Conservation (phyloP, 495 filamentous ascomycete species). For the Aspergillus kassunensis region DNA sequence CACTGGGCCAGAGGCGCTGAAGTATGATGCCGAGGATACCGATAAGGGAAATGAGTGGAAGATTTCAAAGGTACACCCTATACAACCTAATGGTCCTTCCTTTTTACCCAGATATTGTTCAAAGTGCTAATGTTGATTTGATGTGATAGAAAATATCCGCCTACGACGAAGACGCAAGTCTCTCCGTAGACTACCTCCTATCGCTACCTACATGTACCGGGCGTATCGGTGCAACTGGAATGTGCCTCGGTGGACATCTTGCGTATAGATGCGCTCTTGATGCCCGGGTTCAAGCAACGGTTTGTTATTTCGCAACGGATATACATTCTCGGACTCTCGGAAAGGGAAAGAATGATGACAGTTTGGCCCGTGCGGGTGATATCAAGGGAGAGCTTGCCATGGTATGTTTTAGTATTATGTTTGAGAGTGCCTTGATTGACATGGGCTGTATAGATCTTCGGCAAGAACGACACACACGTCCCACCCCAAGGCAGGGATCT, state of each 20-base stretch:
- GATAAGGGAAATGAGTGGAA: slow-evolving; percentile 86
- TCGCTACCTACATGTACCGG: slow-evolving; percentile 78
- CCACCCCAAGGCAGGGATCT: slow-evolving; percentile 80
- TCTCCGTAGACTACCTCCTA: slow-evolving; percentile 69
- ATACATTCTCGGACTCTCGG: slow-evolving; percentile 76
- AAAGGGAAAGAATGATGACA: slow-evolving; percentile 63
- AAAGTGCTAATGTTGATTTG: not conserved
- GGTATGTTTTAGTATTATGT: slow-evolving; percentile 35
- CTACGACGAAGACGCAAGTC: slow-evolving; percentile 92
- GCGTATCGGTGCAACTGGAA: slow-evolving; percentile 80
- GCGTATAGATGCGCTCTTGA: slow-evolving; percentile 82
- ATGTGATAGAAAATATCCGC: slow-evolving; percentile 64
- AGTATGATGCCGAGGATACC: slow-evolving; percentile 84
- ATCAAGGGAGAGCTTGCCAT: slow-evolving; percentile 76
- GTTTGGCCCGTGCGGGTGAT: slow-evolving; percentile 58
- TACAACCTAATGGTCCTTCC: too few relatives aligned
- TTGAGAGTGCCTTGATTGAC: not conserved
- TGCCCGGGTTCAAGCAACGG: slow-evolving; percentile 65
- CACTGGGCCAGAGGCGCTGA: slow-evolving; percentile 74
- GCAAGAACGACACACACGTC: slow-evolving; percentile 86
- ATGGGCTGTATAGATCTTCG: slow-evolving; percentile 57
- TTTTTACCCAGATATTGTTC: not conserved
- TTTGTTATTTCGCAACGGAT: slow-evolving; percentile 93
- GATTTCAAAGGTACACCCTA: slow-evolving; percentile 61
- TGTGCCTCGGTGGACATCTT: slow-evolving; percentile 94